Evolutionary conservation across 2,329 filamentous ascomycete species (phyloP).

Genomic region (Colletotrichum gloeosporioides): DNA sequence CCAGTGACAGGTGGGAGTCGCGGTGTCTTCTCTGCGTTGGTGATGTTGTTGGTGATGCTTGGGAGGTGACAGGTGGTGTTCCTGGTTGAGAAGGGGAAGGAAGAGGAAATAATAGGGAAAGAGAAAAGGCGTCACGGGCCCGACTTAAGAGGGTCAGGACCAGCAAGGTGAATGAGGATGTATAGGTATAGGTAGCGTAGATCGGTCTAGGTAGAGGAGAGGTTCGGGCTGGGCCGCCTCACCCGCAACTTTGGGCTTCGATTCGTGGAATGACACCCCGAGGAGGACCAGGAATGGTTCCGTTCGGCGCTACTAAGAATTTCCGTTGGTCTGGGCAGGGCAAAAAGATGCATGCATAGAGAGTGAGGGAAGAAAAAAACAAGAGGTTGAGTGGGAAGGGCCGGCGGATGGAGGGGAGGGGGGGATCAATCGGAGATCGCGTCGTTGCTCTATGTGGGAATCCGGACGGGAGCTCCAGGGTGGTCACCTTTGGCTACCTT

Average conservation of each 20-base stretch:
- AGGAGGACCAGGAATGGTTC: conserved; percentile 4
- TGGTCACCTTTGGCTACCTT: too few relatives aligned
- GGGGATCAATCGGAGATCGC: neutral
- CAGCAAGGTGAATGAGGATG: neutral
- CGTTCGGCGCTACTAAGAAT: conserved; percentile 4
- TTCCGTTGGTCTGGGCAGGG: conserved; percentile 6
- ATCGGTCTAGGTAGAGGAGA: neutral
- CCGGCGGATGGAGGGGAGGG: neutral
- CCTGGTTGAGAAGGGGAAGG: neutral
- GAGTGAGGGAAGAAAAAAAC: neutral
- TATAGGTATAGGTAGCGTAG: neutral
- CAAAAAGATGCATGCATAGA: neutral
- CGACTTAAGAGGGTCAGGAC: conserved; percentile 6
- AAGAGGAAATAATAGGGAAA: neutral
- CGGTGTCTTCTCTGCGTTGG: neutral
- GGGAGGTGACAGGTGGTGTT: neutral
- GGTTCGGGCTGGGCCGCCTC: conserved; percentile 16
- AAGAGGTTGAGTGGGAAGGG: conserved; percentile 13
- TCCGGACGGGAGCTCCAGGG: neutral
- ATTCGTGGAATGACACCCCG: conserved; percentile 21
- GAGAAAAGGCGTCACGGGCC: neutral
- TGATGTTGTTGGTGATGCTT: neutral
- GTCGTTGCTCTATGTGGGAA: neutral
- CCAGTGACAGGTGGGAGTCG: neutral
- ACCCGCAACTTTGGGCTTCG: conserved; percentile 1